Evolutionary conservation across 2,329 filamentous ascomycete species (phyloP).

Genomic region (Xylariales sp.): DNA sequence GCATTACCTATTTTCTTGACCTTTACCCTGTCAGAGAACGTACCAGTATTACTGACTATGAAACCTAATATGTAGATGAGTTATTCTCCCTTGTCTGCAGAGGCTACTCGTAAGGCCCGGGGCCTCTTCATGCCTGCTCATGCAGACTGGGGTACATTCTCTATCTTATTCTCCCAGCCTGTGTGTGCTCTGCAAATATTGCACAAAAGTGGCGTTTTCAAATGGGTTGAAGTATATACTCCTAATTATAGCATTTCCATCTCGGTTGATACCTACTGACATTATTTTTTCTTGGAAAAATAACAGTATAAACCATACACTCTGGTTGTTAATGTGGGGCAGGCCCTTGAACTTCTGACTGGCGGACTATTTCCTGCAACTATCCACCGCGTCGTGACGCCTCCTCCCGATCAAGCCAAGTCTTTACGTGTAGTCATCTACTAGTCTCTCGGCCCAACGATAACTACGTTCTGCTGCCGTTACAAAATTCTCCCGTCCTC

Average conservation of each 20-base stretch:
- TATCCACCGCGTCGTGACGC: conserved; percentile 24
- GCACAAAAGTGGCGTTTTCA: conserved; percentile 28
- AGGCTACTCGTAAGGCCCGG: conserved; percentile 29
- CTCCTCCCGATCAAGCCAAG: conserved; percentile 29
- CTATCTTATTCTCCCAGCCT: conserved; percentile 32
- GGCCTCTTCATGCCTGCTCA: conserved; percentile 34
- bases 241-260: too few species aligned
- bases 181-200: conserved; percentile 33
- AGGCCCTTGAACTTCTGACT: conserved; percentile 24
- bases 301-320: conserved; percentile 25
- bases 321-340: conserved; percentile 33
- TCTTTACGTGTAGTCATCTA: conserved; percentile 31
- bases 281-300: too few species aligned
- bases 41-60: too few species aligned
- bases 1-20: too few species aligned
- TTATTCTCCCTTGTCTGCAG: conserved; percentile 27
- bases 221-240: conserved; percentile 23
- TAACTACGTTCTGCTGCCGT: conserved; percentile 29
- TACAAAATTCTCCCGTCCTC: conserved; percentile 27
- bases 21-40: too few species aligned
- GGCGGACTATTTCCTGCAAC: conserved; percentile 26
- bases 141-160: conserved; percentile 35
- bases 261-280: too few species aligned
- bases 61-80: conserved; percentile 29
- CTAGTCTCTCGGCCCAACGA: conserved; percentile 33